phyloP scores from a whole-genome alignment of 202 grass and related monocot genomes.

The Miscanthus sacchariflorus region DNA sequence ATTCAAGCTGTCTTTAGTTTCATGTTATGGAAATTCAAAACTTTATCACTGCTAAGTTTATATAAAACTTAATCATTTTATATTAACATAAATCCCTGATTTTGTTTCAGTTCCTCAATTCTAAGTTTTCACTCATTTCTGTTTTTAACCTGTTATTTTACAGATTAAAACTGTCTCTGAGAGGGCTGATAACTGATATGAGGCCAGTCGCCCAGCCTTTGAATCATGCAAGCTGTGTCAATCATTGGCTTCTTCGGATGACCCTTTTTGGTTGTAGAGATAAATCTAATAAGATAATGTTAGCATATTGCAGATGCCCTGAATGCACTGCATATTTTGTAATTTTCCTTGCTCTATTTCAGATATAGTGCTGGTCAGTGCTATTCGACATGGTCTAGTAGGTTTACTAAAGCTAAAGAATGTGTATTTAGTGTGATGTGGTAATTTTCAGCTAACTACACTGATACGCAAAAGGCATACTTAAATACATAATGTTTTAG shows the following conservation, averaged over 20 bases:
- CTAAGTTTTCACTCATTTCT: conserved; percentile 8
- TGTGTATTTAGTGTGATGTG: background rate
- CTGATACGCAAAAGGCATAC: background rate
- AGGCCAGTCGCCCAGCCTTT: conserved; percentile 5
- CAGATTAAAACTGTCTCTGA: conserved; percentile 34
- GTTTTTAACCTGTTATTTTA: background rate
- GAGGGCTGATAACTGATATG: conserved; percentile 35
- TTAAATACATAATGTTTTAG: conserved; percentile 14
- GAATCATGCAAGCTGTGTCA: conserved; percentile 2
- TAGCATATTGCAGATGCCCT: conserved; percentile 16
- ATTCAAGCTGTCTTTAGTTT: background rate
- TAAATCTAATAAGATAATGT: conserved; percentile 33
- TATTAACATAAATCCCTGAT: background rate
- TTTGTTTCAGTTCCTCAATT: background rate
- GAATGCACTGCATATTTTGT: conserved; percentile 30
- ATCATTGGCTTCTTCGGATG: conserved; percentile 19
- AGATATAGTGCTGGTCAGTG: conserved; percentile 1
- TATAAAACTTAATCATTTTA: background rate
- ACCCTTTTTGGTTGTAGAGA: conserved; percentile 40
- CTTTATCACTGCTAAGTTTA: background rate
- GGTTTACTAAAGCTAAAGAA: conserved; percentile 26
- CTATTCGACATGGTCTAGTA: conserved; percentile 28
- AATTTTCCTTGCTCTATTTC: conserved; percentile 29
- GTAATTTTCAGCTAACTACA: background rate
- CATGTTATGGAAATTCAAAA: background rate